A percentile compares a stretch with the other conserved stretches of the same genome.
phyloP scores from a whole-genome alignment of 257 asterid species.

The Leonotis leonurus region DNA sequence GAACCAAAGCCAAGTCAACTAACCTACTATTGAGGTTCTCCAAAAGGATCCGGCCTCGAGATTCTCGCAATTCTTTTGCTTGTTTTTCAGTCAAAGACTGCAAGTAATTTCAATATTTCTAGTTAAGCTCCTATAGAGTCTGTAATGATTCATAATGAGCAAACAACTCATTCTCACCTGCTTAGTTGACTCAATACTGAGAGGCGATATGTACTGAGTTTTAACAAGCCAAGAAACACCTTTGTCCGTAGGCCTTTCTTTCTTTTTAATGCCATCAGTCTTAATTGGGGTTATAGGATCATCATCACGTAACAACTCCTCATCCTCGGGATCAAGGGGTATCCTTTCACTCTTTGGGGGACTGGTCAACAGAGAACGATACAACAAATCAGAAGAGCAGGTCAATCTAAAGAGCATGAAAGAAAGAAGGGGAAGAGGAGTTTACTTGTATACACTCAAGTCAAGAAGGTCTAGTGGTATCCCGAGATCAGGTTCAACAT shows the following conservation, averaged over 20 bases:
- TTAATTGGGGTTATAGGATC: constrained; percentile 77
- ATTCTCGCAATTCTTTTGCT: constrained; percentile 85
- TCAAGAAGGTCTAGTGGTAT: constrained; percentile 97
- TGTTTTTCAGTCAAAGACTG: constrained; percentile 90
- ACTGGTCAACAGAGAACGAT: constrained; percentile 36
- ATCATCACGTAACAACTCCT: constrained; percentile 87
- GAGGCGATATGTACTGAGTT: constrained; percentile 93
- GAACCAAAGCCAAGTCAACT: constrained; percentile 23
- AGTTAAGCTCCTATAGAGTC: constrained; percentile 4
- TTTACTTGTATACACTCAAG: constrained; percentile 90
- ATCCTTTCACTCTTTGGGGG: constrained; percentile 72
- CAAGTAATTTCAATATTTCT: constrained; percentile 13
- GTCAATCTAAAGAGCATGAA: not conserved
- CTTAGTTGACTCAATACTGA: constrained; percentile 77
- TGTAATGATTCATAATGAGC: not conserved
- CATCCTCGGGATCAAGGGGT: constrained; percentile 82
- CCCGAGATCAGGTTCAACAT: constrained; percentile 96
- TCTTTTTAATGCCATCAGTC: constrained; percentile 80
- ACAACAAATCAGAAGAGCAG: constrained; percentile 19
- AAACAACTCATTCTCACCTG: constrained; percentile 46
- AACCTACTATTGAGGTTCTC: constrained; percentile 84
- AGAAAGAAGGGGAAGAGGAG: constrained; percentile 10
- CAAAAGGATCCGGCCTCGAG: constrained; percentile 57
- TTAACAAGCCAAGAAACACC: constrained; percentile 98
- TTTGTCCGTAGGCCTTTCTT: constrained; percentile 91